Evolutionary conservation across 352 stramenopile genomes (phyloP).

Genomic region (Aphanomyces invadans): DNA sequence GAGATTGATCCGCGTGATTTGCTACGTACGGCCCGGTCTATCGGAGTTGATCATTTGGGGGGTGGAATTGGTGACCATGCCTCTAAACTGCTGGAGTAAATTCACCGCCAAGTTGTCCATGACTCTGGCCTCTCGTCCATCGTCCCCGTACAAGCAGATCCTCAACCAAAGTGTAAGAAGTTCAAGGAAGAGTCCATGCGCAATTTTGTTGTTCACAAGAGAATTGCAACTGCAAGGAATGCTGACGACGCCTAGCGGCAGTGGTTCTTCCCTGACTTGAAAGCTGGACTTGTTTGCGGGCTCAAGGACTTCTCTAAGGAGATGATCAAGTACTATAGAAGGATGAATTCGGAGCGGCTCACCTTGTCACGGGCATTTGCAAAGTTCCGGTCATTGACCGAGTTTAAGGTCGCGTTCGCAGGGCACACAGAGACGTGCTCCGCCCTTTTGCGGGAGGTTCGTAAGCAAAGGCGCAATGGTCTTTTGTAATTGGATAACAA

Average conservation of each 20-base stretch:
- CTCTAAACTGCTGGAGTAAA: neutral
- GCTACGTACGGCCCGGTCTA: neutral
- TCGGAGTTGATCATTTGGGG: neutral
- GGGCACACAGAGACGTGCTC: constrained; percentile 1
- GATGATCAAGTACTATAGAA: constrained; percentile 6
- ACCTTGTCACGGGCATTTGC: constrained; percentile 6
- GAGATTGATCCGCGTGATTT: constrained; percentile 15
- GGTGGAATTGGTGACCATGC: neutral
- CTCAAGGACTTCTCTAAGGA: constrained; percentile 12
- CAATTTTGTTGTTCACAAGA: neutral
- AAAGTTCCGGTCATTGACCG: neutral
- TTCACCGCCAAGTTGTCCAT: too few relatives aligned
- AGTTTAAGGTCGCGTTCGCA: constrained; percentile 15
- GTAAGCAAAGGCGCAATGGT: too few relatives aligned
- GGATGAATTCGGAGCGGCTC: constrained; percentile 16
- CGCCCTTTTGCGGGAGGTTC: constrained; percentile 1
- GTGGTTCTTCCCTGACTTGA: constrained; percentile 7
- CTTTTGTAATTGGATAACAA: too few relatives aligned
- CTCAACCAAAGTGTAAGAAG: neutral
- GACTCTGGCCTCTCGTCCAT: neutral
- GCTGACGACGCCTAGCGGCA: constrained; percentile 9
- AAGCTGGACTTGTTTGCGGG: neutral
- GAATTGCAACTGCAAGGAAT: constrained; percentile 1
- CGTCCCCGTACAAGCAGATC: neutral
- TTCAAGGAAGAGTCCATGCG: constrained; percentile 3